These are phyloP conservation scores for Syncephalastrum sp. DNA, from an alignment of 371 early-diverging fungal species.

Conservation along the genomic window DNA sequence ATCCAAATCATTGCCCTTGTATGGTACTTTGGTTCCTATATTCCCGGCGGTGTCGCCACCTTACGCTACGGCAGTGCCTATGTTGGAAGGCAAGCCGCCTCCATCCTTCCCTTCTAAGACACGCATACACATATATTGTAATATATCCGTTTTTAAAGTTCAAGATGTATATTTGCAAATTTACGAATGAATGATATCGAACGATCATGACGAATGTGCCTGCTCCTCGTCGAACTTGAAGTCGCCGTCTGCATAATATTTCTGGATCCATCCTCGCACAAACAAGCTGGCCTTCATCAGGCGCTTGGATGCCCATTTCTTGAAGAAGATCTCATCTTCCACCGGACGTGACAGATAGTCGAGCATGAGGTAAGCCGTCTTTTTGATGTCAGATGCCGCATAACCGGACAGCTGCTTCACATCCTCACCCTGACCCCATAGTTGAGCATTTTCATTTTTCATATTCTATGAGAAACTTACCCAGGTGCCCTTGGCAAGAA, in stretches of 20 bases:
- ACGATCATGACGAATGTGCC: too few species aligned
- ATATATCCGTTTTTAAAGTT: too few species aligned
- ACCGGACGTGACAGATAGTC: conserved; percentile 58
- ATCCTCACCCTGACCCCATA: conserved; percentile 46
- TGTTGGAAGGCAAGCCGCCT: conserved; percentile 47
- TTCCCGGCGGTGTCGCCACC: conserved; percentile 52
- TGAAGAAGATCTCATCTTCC: conserved; percentile 68
- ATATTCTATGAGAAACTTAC: conserved; percentile 30
- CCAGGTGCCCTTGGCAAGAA: conserved; percentile 84
- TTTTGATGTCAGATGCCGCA: conserved; percentile 60
- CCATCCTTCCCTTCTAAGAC: conserved; percentile 44
- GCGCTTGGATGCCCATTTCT: conserved; percentile 77
- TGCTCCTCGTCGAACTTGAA: too few species aligned
- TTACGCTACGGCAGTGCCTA: conserved; percentile 46
- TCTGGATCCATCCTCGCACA: conserved; percentile 60
- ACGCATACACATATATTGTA: too few species aligned
- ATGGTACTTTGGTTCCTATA: conserved; percentile 59
- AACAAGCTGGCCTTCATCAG: conserved; percentile 78
- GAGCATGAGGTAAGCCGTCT: conserved; percentile 64
- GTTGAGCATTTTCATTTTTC: neutral
- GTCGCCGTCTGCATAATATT: conserved; percentile 23
- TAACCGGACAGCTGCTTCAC: conserved; percentile 78
- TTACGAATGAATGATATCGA: too few species aligned
- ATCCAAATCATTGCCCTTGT: conserved; percentile 61
- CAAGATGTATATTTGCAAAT: too few species aligned